phyloP scores from a whole-genome alignment of 768 basidiomycete species.

The Cyathus striatus region DNA sequence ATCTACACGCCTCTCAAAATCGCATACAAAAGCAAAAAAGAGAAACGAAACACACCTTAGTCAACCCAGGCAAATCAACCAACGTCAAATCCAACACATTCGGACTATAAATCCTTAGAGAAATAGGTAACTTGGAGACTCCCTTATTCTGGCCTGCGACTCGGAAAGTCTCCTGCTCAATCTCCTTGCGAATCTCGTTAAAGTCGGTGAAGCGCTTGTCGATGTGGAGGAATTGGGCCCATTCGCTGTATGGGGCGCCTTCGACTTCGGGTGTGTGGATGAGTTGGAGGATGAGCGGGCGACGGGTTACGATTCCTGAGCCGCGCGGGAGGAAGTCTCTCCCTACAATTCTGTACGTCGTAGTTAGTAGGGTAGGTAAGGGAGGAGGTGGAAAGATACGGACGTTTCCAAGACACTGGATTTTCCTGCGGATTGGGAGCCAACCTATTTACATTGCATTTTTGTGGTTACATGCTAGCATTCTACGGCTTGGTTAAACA shows the following conservation, averaged over 20 bases:
- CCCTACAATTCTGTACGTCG: slow-evolving; percentile 75
- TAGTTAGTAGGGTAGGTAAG: background rate
- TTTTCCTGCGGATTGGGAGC: slow-evolving; percentile 95
- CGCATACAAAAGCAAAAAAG: background rate
- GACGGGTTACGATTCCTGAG: slow-evolving; percentile 91
- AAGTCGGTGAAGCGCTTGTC: slow-evolving; percentile 98
- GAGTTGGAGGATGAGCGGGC: slow-evolving; percentile 93
- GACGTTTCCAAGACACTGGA: slow-evolving; percentile 95
- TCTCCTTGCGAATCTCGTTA: slow-evolving; percentile 89
- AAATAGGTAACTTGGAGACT: slow-evolving; percentile 93
- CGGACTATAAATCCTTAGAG: slow-evolving; percentile 92
- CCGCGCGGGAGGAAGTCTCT: slow-evolving; percentile 86
- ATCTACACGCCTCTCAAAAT: slow-evolving; percentile 44
- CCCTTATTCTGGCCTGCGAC: slow-evolving; percentile 99
- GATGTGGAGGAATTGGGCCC: slow-evolving; percentile 95
- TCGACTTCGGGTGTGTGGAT: slow-evolving; percentile 80
- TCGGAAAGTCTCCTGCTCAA: slow-evolving; percentile 95
- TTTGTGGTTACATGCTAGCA: background rate
- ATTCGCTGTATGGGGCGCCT: slow-evolving; percentile 64
- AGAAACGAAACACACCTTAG: slow-evolving; percentile 61
- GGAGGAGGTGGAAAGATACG: slow-evolving; percentile 20
- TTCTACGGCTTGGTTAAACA: background rate
- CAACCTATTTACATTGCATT: slow-evolving; percentile 52
- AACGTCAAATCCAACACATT: slow-evolving; percentile 93
- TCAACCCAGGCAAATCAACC: slow-evolving; percentile 94